Conservation (phyloP, 2,329 filamentous ascomycete species). For the Diaporthe eres region DNA sequence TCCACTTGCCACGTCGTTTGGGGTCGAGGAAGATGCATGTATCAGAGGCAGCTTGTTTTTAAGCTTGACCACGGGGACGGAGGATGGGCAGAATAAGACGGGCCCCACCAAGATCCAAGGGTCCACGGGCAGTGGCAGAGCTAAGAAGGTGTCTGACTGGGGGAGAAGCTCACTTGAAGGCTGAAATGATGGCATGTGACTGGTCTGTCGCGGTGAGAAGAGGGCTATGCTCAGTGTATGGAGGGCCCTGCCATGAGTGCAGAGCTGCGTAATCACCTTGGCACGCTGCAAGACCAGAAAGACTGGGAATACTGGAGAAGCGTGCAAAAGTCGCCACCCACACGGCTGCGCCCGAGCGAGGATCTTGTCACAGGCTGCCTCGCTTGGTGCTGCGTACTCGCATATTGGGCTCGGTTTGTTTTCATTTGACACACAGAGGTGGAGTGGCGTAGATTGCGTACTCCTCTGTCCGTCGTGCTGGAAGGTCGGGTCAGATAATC, state of each 20-base stretch:
- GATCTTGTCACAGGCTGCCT: conserved; percentile 25
- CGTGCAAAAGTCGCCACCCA: conserved; percentile 24
- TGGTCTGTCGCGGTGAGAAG: conserved; percentile 6
- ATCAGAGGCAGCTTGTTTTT: conserved; percentile 26
- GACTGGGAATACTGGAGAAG: conserved; percentile 11
- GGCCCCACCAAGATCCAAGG: conserved; percentile 11
- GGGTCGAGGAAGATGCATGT: conserved; percentile 26
- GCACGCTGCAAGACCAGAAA: neutral
- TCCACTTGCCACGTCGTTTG: conserved; percentile 31
- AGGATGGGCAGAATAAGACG: conserved; percentile 17
- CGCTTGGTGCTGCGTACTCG: conserved; percentile 16
- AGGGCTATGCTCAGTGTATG: conserved; percentile 20
- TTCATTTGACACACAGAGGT: neutral
- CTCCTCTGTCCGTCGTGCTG: neutral
- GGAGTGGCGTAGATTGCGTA: conserved; percentile 23
- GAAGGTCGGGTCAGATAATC: conserved; percentile 9
- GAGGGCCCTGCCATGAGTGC: neutral
- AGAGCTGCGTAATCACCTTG: conserved; percentile 31
- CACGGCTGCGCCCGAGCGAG: conserved; percentile 23
- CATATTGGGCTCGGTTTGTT: neutral
- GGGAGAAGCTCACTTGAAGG: conserved; percentile 11
- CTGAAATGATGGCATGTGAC: conserved; percentile 32
- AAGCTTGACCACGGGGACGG: conserved; percentile 28
- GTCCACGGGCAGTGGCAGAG: neutral
- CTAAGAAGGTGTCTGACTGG: neutral